Conservation (phyloP, 768 basidiomycete species). For the Boletus subparvulus region DNA sequence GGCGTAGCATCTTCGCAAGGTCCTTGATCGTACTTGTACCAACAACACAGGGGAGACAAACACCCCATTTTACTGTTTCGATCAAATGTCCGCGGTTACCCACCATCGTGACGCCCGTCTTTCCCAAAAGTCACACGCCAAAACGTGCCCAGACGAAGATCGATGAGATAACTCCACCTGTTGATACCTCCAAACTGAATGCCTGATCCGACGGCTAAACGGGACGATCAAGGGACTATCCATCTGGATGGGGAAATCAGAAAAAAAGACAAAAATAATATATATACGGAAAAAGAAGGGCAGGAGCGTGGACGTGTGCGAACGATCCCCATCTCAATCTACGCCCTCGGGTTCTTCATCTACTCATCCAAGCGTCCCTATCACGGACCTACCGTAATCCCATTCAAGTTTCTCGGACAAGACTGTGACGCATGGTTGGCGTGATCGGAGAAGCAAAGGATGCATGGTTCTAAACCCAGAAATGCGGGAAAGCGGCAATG, state of each 20-base stretch:
- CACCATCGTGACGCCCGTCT: constrained; percentile 1
- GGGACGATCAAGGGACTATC: constrained; percentile 8
- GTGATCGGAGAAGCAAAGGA: constrained; percentile 17
- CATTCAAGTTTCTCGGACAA: constrained; percentile 16
- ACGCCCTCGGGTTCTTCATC: constrained; percentile 1
- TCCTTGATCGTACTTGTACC: neutral
- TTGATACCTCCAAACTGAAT: neutral
- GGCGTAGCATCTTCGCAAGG: neutral
- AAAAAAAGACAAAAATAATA: neutral
- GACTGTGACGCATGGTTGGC: constrained; percentile 12
- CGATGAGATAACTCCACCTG: neutral
- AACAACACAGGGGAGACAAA: neutral
- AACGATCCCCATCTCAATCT: constrained; percentile 2
- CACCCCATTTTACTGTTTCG: neutral
- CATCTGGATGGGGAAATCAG: neutral
- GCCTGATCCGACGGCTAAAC: constrained; percentile 10
- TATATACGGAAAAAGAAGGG: neutral
- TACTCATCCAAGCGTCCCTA: constrained; percentile 7
- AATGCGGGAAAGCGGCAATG: constrained; percentile 26
- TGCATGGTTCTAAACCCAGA: constrained; percentile 2
- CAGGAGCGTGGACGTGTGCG: constrained; percentile 1
- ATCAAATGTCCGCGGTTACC: constrained; percentile 16
- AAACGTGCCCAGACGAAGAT: constrained; percentile 1
- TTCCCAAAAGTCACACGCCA: neutral
- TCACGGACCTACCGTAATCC: constrained; percentile 8